Conservation (phyloP, 1,284 basidiomycete genomes). For the Ceratobasidium sp. region DNA sequence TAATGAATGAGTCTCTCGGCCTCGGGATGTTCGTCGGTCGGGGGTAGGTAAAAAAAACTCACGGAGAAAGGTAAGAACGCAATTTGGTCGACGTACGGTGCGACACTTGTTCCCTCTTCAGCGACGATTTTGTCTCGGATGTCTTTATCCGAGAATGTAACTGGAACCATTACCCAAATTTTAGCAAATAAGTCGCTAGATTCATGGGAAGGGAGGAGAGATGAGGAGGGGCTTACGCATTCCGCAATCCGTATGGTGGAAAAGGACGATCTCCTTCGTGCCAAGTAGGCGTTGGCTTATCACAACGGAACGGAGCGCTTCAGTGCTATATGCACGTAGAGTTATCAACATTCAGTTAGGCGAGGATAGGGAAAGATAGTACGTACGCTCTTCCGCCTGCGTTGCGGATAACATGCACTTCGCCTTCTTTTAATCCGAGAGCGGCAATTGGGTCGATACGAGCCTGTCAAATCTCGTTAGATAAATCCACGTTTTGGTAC, state of each 20-base stretch:
- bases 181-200: no score
- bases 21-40: conserved; percentile 53
- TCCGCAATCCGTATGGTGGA: conserved; percentile 77
- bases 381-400: conserved; percentile 74
- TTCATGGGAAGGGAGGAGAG: background rate
- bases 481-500: no score
- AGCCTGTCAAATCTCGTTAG: background rate
- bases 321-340: conserved; percentile 60
- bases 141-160: conserved; percentile 61
- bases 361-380: conserved; percentile 15
- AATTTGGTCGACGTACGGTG: conserved; percentile 59
- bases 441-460: conserved; percentile 66
- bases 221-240: conserved; percentile 63
- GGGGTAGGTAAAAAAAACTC: conserved; percentile 2
- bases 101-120: conserved; percentile 54
- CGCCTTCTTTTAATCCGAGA: conserved; percentile 73
- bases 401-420: conserved; percentile 78
- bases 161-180: no score
- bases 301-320: conserved; percentile 74
- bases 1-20: conserved; percentile 67
- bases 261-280: conserved; percentile 73
- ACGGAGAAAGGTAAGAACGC: conserved; percentile 70
- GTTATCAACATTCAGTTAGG: no score
- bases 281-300: conserved; percentile 77
- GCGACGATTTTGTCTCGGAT: conserved; percentile 67